phyloP scores from a whole-genome alignment of 805 yeast species.

The Wickerhamomyces tratensis region DNA sequence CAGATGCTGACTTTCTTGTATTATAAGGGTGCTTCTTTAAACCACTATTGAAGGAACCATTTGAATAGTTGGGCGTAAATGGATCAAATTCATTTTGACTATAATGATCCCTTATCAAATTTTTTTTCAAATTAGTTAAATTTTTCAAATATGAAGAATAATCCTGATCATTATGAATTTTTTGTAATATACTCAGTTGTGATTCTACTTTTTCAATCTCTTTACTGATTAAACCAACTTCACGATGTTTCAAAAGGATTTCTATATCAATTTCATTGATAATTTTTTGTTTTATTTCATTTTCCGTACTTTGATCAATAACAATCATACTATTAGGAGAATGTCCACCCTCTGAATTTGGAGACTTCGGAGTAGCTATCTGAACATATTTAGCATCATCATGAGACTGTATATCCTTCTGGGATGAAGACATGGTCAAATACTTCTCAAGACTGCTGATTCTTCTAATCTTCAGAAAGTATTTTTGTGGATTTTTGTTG shows the following conservation, averaged over 20 bases:
- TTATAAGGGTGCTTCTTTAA: conserved; percentile 4
- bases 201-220: conserved; percentile 51
- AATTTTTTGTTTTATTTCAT: conserved; percentile 22
- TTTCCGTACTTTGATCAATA: conserved; percentile 5
- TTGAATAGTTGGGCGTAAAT: no score
- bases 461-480: no score
- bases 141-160: conserved; percentile 30
- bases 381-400: conserved; percentile 18
- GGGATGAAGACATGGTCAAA: neutral
- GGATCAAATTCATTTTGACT: no score
- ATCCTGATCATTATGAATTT: conserved; percentile 25
- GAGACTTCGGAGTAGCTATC: conserved; percentile 34
- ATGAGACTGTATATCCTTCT: neutral
- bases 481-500: no score
- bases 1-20: conserved; percentile 23
- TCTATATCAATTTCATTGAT: conserved; percentile 48
- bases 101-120: conserved; percentile 31
- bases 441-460: no score
- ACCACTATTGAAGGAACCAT: no score
- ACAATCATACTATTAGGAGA: conserved; percentile 12
- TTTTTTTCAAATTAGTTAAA: conserved; percentile 24
- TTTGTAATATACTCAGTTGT: conserved; percentile 42
- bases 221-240: conserved; percentile 36
- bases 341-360: conserved; percentile 24
- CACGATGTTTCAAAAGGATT: conserved; percentile 50